Conservation (phyloP, 495 filamentous ascomycete genomes). For the Xylaria nigripes region DNA sequence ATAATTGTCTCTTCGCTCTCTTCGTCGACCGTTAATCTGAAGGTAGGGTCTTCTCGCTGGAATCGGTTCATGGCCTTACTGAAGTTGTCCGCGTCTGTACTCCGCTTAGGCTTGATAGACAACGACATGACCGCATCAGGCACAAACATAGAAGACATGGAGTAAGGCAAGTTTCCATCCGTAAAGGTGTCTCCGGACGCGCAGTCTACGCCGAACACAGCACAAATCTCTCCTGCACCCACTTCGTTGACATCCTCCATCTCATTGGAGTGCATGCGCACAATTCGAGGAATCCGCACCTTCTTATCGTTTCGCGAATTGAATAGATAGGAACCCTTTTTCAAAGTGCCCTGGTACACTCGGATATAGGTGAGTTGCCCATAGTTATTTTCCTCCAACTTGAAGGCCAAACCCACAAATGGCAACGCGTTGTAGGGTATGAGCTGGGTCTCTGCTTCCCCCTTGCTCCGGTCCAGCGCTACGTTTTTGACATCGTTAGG, state of each 20-base stretch:
- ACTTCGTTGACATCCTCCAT: slow-evolving; percentile 95
- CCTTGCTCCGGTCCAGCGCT: slow-evolving; percentile 73
- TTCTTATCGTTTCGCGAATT: slow-evolving; percentile 93
- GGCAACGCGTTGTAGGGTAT: slow-evolving; percentile 87
- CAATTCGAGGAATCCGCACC: slow-evolving; percentile 93
- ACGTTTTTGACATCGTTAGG: slow-evolving; percentile 83
- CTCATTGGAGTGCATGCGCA: slow-evolving; percentile 99
- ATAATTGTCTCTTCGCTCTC: slow-evolving; percentile 96
- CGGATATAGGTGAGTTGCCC: slow-evolving; percentile 98
- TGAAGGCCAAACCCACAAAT: slow-evolving; percentile 95
- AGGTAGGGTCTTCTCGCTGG: slow-evolving; percentile 97
- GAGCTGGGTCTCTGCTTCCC: slow-evolving; percentile 73
- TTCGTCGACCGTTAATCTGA: slow-evolving; percentile 83
- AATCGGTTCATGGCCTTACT: slow-evolving; percentile 98
- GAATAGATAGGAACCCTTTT: slow-evolving; percentile 82
- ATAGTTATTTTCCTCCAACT: slow-evolving; percentile 98
- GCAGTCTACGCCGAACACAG: slow-evolving; percentile 97
- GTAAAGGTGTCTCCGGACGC: slow-evolving; percentile 98
- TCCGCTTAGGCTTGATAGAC: slow-evolving; percentile 93
- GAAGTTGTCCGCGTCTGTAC: slow-evolving; percentile 89
- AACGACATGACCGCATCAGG: slow-evolving; percentile 97
- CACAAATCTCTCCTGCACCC: slow-evolving; percentile 94
- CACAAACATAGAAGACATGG: slow-evolving; percentile 98
- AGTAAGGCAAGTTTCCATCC: slow-evolving; percentile 85
- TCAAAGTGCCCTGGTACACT: slow-evolving; percentile 90